Base-by-base conservation (phyloP, 805 yeast genomes). In the Starmerella floris region DNA sequence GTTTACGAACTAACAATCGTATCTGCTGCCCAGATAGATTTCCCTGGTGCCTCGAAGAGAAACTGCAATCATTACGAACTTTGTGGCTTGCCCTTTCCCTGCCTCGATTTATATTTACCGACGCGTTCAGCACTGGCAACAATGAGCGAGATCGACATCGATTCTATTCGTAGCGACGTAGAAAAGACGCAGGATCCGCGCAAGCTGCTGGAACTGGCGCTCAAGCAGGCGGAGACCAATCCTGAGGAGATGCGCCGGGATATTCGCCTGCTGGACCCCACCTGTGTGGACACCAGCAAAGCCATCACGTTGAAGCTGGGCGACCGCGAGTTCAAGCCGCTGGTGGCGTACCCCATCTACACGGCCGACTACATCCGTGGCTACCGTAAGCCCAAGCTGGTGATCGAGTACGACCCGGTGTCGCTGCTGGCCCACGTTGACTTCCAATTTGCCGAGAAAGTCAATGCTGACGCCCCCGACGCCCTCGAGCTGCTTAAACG, bases 291-390 rank as follows among this genome's bases (percentile, higher is more conserved):
- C 26, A 49, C 51, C 4, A 35, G 34, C 20, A 57, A 57, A 25
- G 55, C 51, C n/a, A 37, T 52, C 31, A 40, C 46, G 17, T 23
- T 55, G 34, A 40, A 39, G 39, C 11, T 54, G 1, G 56, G 55
- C 27, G 44, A 33, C 9, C 23, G 26, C 16, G 25, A 17, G 23
- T 85, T 87, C 64, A 63, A 69, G 30, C 96, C 97, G 0, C 56
- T 64, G 13, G 85, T 83, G 63, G 88, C 97, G 1, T 91, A 91
- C 59, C 94, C 96, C 2, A 79, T 91, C 10, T 91, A 75, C 66
- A 94, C 85, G 37, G 71, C 84, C 1, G 98, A 91, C 57, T 77
- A 77, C 41, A 77, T 91, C 1, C 83, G 77, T 56, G 98, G 98
- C 2, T 91, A 74, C 58, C 70, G 77, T 50, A 79, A 74, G 51